Evolutionary conservation across 805 yeast species (phyloP), one percentile per base, ranked within the genome.

Genomic region (Saccharomycopsis capsularis): DNA sequence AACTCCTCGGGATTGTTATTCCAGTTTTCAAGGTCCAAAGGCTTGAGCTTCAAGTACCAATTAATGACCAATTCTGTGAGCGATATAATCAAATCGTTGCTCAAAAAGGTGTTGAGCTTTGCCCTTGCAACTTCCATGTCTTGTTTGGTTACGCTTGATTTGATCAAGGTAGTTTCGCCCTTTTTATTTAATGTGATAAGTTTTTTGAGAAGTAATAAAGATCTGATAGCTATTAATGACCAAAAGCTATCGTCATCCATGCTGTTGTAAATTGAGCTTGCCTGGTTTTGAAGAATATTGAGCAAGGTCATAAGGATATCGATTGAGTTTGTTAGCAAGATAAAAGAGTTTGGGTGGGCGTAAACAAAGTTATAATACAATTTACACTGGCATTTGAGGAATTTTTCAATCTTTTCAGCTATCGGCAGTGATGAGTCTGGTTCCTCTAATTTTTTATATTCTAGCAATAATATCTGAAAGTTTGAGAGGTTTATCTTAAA

Each of bases 1-100:
- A 95, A 93, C 62, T 88, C 96, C 62, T 89, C 98, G 0, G 98
- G 96, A 52, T 89, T 95, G 16, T 75, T 63, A 11, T 71, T 62
- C 98, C 98, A 93, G 35, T 78, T 68, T 57, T 85, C 95, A 42
- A 91, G 63, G 60, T 90, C 97, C 1, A 74, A 63, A 0, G 91
- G 88, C 51, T 81, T 77, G 42, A 90, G 64, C 48, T 82, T 76
- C 54, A 93, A 69, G 63, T 87, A 90, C 78, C 82, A 82, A 37
- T 74, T 70, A 51, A 89, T 80, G 32, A 90, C 68, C 39, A 85
- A 65, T 52, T 83, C 84, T 11, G 86, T 75, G 11, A 91, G 63
- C 22, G 76, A 73, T 23, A 70, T 70, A 19, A 86, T 66, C 13
- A 81, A 68, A 1, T 71, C 69, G 7, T 75, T 74, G 4, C 83